Evolutionary conservation across 371 early-diverging fungal species (phyloP), one percentile per base, ranked within the genome.

Genomic region (Ordospora pajunii): DNA sequence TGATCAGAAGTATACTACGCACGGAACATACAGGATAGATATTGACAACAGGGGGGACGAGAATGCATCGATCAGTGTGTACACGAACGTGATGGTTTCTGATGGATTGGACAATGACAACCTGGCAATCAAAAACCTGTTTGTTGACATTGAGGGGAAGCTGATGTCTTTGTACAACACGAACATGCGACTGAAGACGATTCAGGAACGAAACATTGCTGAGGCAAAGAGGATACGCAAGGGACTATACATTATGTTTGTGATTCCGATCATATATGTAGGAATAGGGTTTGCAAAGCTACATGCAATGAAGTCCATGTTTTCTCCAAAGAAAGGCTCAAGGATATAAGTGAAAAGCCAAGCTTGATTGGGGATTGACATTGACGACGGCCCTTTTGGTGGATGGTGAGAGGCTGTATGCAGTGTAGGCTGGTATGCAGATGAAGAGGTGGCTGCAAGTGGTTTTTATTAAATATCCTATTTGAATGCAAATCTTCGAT

Each of bases 301-400:
- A 19, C 51, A 51, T 42, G 52, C 70, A 32, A 45, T 44, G 11
- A 69, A 69, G 27, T 43, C 53, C 1, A 69, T 69, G 70, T 69
- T 69, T 69, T 50, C 70, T 10, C 70, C 70, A 17, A 69, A 69
- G 52, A 69, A 69, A 42, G 53, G 70, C 17, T 52, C 53, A 2
- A 22, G 25, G 22, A 51, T 53, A 12, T 69, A 51, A 53, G 0
- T 19, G 5, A 7, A 37, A 58, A 32, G 27, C 27, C 27, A 25
- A n/a, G 10, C n/a, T 25, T 40, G 25, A 27, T 53, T 9, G 54
- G 37, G 21, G 17, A 58, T 37, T 37, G 22, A 25, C 5, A 2
- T 37, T 51, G 2, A 25, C n/a, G n/a, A n/a, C n/a, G n/a, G n/a
- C 6, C 27, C 32, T 12, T 27, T 25, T 11, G 17, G 58, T 32